Evolutionary conservation across 2,329 filamentous ascomycete species (phyloP).

Genomic region (Drechslerella stenobrocha): DNA sequence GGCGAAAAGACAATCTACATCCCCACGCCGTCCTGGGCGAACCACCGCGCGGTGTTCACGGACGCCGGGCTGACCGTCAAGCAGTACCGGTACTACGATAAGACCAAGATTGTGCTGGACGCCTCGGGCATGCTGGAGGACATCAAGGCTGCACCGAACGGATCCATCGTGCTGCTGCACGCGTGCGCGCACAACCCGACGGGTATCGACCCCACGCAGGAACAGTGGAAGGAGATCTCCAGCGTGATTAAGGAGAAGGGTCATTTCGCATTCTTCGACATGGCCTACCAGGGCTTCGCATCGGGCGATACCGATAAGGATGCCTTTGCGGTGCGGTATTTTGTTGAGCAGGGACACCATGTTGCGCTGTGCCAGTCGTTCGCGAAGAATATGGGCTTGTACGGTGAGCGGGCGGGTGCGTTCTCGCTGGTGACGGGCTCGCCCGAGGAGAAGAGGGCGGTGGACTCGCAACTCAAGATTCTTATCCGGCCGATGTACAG

Average conservation of each 20-base stretch:
- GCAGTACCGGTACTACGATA: slow-evolving; percentile 91
- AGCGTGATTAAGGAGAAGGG: slow-evolving; percentile 72
- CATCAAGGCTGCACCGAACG: slow-evolving; percentile 71
- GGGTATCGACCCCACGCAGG: slow-evolving; percentile 87
- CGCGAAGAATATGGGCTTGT: slow-evolving; percentile 92
- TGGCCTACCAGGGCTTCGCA: slow-evolving; percentile 95
- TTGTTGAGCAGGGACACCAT: slow-evolving; percentile 69
- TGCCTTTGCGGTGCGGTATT: slow-evolving; percentile 90
- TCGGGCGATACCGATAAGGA: slow-evolving; percentile 84
- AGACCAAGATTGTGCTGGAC: slow-evolving; percentile 85
- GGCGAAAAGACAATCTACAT: slow-evolving; percentile 78
- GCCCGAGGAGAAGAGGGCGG: slow-evolving; percentile 63
- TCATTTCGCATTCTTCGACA: slow-evolving; percentile 98
- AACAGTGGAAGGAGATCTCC: slow-evolving; percentile 93
- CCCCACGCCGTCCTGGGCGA: slow-evolving; percentile 95
- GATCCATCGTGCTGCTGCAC: slow-evolving; percentile 86
- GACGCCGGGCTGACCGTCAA: slow-evolving; percentile 80
- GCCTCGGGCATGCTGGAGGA: slow-evolving; percentile 81
- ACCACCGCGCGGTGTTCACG: slow-evolving; percentile 97
- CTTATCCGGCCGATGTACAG: slow-evolving; percentile 97
- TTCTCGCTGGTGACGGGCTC: slow-evolving; percentile 94
- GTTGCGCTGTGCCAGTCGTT: slow-evolving; percentile 65
- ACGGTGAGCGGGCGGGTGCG: slow-evolving; percentile 92
- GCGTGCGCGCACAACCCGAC: slow-evolving; percentile 98
- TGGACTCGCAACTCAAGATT: slow-evolving; percentile 86